A percentile compares a stretch with the other conserved stretches of the same genome.
These are phyloP conservation scores for Metschnikowia drakensbergensis DNA, from an alignment of 805 yeast genomes.

Conservation along the genomic window DNA sequence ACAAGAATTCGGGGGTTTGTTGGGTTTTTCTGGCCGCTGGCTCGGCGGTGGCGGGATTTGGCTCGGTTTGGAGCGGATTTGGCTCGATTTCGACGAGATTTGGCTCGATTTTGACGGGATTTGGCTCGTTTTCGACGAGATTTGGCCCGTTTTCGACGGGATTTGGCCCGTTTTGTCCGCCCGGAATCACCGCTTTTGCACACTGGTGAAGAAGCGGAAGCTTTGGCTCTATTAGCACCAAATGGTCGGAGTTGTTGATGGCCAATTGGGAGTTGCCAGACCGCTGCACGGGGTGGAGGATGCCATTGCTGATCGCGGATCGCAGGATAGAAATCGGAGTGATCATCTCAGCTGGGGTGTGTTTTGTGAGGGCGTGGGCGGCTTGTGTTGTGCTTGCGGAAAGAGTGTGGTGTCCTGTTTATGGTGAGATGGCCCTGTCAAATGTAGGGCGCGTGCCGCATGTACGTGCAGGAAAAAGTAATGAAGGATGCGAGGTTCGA, in stretches of 20 bases:
- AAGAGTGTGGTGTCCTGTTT: too few species aligned
- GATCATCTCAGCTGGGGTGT: not conserved
- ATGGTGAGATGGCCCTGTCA: too few species aligned
- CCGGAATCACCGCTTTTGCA: conserved; percentile 8
- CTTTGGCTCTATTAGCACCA: conserved; percentile 37
- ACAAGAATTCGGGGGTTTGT: not conserved
- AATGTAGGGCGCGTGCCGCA: not conserved
- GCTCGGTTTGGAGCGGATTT: not conserved
- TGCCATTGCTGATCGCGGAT: conserved; percentile 11
- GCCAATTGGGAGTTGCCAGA: conserved; percentile 36
- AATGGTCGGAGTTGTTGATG: conserved; percentile 30
- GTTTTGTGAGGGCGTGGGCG: not conserved
- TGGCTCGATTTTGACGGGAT: not conserved
- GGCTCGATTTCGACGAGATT: not conserved
- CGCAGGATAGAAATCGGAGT: conserved; percentile 12
- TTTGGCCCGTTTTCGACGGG: not conserved
- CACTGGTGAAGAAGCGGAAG: conserved; percentile 31
- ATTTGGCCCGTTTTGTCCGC: not conserved
- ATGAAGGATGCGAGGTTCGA: conserved; percentile 52
- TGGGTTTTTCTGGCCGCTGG: too few species aligned
- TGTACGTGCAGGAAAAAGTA: conserved; percentile 20
- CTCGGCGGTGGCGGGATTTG: too few species aligned
- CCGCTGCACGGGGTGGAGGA: conserved; percentile 32
- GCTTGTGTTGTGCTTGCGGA: too few species aligned
- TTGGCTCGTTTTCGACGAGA: not conserved